Percentiles rank a stretch among this genome's conserved stretches.
Evolutionary conservation across 768 basidiomycete genomes (phyloP).

Genomic region (Psilocybe tampanensis): DNA sequence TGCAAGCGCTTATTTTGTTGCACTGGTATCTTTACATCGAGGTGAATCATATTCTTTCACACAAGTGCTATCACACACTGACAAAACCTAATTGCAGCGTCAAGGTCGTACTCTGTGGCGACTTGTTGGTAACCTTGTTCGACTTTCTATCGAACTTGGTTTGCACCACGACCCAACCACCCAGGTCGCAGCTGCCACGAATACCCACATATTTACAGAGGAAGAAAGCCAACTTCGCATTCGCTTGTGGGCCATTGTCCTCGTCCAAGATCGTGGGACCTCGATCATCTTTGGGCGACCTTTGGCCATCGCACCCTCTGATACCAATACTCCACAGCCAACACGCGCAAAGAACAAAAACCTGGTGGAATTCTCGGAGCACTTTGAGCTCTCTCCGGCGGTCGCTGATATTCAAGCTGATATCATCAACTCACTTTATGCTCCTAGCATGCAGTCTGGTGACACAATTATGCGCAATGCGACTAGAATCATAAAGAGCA

Average conservation of each 20-base stretch:
- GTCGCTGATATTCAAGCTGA: slow-evolving; percentile 87
- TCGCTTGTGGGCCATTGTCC: slow-evolving; percentile 82
- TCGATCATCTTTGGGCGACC: slow-evolving; percentile 87
- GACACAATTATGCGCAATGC: slow-evolving; percentile 78
- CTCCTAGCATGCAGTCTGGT: slow-evolving; percentile 68
- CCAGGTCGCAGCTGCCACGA: slow-evolving; percentile 47
- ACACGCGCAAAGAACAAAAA: slow-evolving; percentile 44
- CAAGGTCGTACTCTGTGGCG: slow-evolving; percentile 92
- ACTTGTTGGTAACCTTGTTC: slow-evolving; percentile 82
- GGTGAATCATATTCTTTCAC: slow-evolving; percentile 42
- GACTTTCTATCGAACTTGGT: slow-evolving; percentile 81
- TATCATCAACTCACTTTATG: slow-evolving; percentile 84
- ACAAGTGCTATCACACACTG: no score
- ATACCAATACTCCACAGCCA: slow-evolving; percentile 80
- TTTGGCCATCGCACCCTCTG: slow-evolving; percentile 79
- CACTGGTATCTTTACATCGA: slow-evolving; percentile 93
- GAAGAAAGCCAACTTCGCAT: slow-evolving; percentile 81
- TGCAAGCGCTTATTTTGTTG: slow-evolving; percentile 81
- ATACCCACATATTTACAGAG: slow-evolving; percentile 58
- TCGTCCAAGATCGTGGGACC: slow-evolving; percentile 87
- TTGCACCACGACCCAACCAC: slow-evolving; percentile 83
- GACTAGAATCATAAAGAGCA: slow-evolving; percentile 76
- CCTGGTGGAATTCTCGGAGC: slow-evolving; percentile 66
- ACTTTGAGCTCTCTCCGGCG: slow-evolving; percentile 76
- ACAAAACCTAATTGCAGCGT: slow-evolving; percentile 50